phyloP scores from a whole-genome alignment of 179 eudicot species.

The Spergularia azorica region DNA sequence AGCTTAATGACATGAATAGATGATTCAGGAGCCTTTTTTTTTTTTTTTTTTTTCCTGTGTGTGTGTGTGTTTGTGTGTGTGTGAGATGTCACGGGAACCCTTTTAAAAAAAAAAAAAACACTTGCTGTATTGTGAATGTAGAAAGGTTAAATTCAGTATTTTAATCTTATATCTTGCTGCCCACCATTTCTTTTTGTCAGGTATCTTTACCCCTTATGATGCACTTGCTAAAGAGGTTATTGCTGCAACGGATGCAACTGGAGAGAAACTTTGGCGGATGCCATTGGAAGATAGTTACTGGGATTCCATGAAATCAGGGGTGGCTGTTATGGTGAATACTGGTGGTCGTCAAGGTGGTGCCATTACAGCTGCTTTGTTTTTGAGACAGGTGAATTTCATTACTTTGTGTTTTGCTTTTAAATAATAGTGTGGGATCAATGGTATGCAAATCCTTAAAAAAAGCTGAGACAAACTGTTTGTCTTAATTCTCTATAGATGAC shows the following conservation, averaged over 20 bases:
- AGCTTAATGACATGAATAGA: slow-evolving; percentile 6
- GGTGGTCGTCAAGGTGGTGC: slow-evolving; percentile 96
- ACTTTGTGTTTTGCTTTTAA: neutral
- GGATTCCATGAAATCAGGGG: slow-evolving; percentile 94
- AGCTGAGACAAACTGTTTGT: neutral
- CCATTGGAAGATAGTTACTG: slow-evolving; percentile 96
- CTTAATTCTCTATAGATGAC: neutral
- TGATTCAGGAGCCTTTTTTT: neutral
- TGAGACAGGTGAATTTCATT: slow-evolving; percentile 68
- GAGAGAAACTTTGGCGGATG: slow-evolving; percentile 96
- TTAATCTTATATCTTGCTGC: neutral
- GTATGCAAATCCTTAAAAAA: neutral
- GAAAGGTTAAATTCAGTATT: neutral
- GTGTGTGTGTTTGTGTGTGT: neutral
- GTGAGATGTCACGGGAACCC: neutral
- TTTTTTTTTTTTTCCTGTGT: neutral
- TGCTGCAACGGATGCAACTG: slow-evolving; percentile 67
- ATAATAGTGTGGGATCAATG: neutral
- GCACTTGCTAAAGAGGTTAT: slow-evolving; percentile 80
- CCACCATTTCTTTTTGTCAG: slow-evolving; percentile 34
- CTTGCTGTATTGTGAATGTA: neutral
- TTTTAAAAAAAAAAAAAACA: neutral
- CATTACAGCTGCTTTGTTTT: slow-evolving; percentile 91
- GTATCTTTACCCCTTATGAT: slow-evolving; percentile 81
- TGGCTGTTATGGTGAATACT: slow-evolving; percentile 98